phyloP scores from a whole-genome alignment of 2,329 filamentous ascomycete species.

The Calonectria pauciramosa region DNA sequence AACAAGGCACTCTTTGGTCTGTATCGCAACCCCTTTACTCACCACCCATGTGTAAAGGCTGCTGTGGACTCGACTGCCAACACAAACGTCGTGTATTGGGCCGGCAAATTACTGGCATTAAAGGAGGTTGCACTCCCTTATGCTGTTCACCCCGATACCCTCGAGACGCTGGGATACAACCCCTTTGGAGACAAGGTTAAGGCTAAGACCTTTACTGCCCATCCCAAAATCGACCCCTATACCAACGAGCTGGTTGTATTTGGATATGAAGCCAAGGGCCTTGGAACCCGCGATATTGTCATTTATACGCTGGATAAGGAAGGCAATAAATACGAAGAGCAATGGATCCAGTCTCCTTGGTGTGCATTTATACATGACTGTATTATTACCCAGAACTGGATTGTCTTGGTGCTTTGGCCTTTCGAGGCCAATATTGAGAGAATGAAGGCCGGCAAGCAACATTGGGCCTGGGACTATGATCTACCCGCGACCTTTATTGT shows the following conservation, averaged over 20 bases:
- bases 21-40: no score
- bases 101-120: no score
- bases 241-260: conserved; percentile 22
- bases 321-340: conserved; percentile 19
- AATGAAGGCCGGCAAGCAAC: conserved; percentile 26
- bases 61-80: no score
- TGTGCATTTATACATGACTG: conserved; percentile 25
- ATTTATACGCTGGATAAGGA: conserved; percentile 15
- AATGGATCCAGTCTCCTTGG: conserved; percentile 32
- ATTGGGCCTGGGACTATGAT: conserved; percentile 23
- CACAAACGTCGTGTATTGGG: no score
- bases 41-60: no score
- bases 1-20: no score
- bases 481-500: conserved; percentile 21
- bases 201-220: conserved; percentile 23
- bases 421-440: conserved; percentile 15
- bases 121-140: no score
- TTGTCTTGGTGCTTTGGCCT: conserved; percentile 20
- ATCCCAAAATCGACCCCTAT: conserved; percentile 21
- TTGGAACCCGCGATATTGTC: conserved; percentile 27
- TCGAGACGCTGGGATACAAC: conserved; percentile 25
- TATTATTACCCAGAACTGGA: conserved; percentile 26
- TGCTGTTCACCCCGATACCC: conserved; percentile 26
- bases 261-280: conserved; percentile 31
- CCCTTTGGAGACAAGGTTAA: conserved; percentile 22